Base-by-base conservation (phyloP, 352 stramenopile genomes). In the Phytophthora kernoviae region DNA sequence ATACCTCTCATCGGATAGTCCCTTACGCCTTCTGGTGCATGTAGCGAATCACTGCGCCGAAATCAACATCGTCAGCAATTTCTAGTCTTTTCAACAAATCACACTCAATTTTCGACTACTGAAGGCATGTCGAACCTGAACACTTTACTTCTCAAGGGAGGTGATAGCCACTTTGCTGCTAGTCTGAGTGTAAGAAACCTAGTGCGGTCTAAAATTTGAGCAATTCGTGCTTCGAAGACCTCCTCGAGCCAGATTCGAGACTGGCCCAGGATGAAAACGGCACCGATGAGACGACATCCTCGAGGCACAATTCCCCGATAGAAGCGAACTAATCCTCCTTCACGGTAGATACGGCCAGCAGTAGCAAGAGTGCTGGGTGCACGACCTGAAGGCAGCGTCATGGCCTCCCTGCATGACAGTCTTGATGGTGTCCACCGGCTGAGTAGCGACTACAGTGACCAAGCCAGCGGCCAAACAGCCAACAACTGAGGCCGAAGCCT, bases 371-470 rank as follows among this genome's bases (percentile, higher is more conserved):
- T 70, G 33, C 65, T 82, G 11, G 75, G 64, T 1, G 76, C 58
- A 11, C 65, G 67, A 26, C 66, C 54, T 1, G 76, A 65, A 1
- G 76, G 62, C 12, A 88, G 46, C 24, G 49, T 41, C 60, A 92
- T 68, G 14, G 83, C 82, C 49, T 94, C 86, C 86, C 55, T 94
- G 86, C 76, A 93, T 90, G 21, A 94, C 81, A 0, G 85, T 94
- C 74, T 94, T 94, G 51, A 94, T 55, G 11, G 84, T 95, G 52
- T 95, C 86, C 11, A 95, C 65, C 6, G 86, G 86, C 67, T 95
- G 86, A 44, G 83, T 95, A 27, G 62, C 82, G 48, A 76, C 77
- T 14, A 95, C 84, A 1, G 86, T 91, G 22, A 91, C 64, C 15
- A 95, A 70, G 1, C 86, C 86, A 6, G 86, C 82, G 17, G 84